Evolutionary conservation across 1,284 basidiomycete species (phyloP).

Genomic region (Fomitopsis schrenkii): DNA sequence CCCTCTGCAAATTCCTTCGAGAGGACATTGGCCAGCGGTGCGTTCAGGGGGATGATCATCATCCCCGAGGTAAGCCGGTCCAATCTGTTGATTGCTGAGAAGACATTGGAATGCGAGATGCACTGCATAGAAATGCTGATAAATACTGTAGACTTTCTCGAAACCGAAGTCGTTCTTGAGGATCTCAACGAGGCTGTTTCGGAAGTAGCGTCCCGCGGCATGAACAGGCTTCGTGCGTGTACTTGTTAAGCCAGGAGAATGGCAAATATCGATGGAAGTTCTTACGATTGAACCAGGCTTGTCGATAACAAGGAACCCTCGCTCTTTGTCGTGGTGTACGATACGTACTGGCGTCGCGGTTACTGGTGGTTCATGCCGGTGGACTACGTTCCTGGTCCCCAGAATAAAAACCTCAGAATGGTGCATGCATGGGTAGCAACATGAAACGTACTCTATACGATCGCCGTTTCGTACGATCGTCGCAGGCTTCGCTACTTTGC

Average conservation of each 20-base stretch:
- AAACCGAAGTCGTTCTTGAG: slow-evolving; percentile 84
- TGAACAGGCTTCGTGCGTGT: slow-evolving; percentile 69
- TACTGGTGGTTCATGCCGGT: slow-evolving; percentile 95
- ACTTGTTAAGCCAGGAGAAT: too few species aligned
- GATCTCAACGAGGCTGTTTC: slow-evolving; percentile 87
- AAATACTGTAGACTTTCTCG: slow-evolving; percentile 79
- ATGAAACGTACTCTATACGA: slow-evolving; percentile 71
- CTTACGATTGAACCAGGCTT: slow-evolving; percentile 92
- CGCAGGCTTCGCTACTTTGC: slow-evolving; percentile 74
- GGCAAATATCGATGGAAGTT: too few species aligned
- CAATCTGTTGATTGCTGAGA: slow-evolving; percentile 86
- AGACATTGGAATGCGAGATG: neutral
- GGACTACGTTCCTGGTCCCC: slow-evolving; percentile 77
- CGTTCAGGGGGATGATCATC: slow-evolving; percentile 89
- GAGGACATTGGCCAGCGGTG: slow-evolving; percentile 67
- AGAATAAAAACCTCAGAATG: neutral
- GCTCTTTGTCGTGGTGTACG: slow-evolving; percentile 72
- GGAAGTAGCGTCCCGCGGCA: slow-evolving; percentile 83
- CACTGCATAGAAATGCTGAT: neutral
- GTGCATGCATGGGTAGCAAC: neutral
- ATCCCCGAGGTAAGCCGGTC: slow-evolving; percentile 95
- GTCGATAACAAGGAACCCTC: slow-evolving; percentile 87
- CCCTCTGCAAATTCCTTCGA: slow-evolving; percentile 82
- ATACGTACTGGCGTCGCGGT: slow-evolving; percentile 85
- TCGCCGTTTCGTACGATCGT: slow-evolving; percentile 87